phyloP scores from a whole-genome alignment of 768 basidiomycete genomes.

The Amanita phalloides region DNA sequence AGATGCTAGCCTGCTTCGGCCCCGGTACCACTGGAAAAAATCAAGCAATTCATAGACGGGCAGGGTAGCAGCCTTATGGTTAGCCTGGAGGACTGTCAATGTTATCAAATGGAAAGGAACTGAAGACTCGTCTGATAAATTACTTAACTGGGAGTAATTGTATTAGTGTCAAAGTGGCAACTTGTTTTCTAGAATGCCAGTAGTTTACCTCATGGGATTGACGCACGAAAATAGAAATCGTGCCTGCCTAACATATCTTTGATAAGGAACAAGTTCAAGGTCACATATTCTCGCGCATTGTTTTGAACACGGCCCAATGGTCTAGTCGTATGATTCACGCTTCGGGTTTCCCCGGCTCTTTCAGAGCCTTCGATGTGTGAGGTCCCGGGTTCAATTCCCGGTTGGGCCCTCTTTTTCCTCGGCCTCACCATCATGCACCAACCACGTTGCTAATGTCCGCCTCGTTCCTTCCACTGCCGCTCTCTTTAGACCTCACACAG shows the following conservation, averaged over 20 bases:
- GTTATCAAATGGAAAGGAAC: too few relatives aligned
- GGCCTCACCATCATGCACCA: background rate
- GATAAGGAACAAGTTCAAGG: background rate
- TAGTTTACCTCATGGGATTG: too few relatives aligned
- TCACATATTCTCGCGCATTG: background rate
- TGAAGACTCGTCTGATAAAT: too few relatives aligned
- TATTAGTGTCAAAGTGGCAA: background rate
- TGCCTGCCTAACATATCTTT: background rate
- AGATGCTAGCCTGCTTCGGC: too few relatives aligned
- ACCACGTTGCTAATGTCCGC: background rate
- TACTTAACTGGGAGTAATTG: background rate
- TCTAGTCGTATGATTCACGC: slow-evolving; percentile 21
- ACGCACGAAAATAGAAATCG: too few relatives aligned
- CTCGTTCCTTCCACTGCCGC: background rate
- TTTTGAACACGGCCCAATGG: slow-evolving; percentile 10
- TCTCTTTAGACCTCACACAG: slow-evolving; percentile 1
- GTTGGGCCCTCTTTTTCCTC: slow-evolving; percentile 14
- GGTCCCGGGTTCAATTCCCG: slow-evolving; percentile 21
- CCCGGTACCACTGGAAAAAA: background rate
- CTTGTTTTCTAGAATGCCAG: too few relatives aligned
- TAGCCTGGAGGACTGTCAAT: too few relatives aligned
- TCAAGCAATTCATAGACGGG: background rate
- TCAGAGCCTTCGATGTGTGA: slow-evolving; percentile 11
- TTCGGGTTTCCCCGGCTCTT: slow-evolving; percentile 13
- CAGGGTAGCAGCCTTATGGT: too few relatives aligned